phyloP scores from a whole-genome alignment of 768 basidiomycete species.

The Termitomyces sp. region DNA sequence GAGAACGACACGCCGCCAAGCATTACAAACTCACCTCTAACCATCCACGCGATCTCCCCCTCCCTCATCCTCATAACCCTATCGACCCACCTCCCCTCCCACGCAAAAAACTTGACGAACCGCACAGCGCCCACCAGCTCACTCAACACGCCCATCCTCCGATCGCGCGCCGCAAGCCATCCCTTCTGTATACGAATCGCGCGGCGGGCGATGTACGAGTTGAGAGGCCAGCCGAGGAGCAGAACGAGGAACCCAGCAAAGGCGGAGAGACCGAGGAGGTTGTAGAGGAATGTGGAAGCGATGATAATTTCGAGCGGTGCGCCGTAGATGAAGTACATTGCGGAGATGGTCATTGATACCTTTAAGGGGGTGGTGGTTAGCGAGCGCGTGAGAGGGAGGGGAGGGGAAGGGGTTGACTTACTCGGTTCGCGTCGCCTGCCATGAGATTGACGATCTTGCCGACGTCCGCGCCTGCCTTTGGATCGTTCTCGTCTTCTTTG shows the following conservation, averaged over 20 bases:
- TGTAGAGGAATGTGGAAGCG: slow-evolving; percentile 71
- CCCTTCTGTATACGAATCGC: slow-evolving; percentile 61
- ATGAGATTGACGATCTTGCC: slow-evolving; percentile 92
- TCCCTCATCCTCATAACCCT: slow-evolving; percentile 61
- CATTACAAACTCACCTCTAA: slow-evolving; percentile 52
- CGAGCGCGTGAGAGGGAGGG: too few species aligned
- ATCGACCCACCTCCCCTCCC: slow-evolving; percentile 74
- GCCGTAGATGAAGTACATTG: slow-evolving; percentile 65
- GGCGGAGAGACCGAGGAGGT: slow-evolving; percentile 64
- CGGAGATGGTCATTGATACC: slow-evolving; percentile 51
- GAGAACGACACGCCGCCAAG: too few species aligned
- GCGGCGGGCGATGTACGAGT: slow-evolving; percentile 59
- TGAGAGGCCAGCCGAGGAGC: slow-evolving; percentile 65
- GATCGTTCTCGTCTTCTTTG: slow-evolving; percentile 41
- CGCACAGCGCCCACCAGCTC: slow-evolving; percentile 76
- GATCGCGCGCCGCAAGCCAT: slow-evolving; percentile 59
- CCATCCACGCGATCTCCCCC: slow-evolving; percentile 73
- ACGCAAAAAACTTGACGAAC: slow-evolving; percentile 84
- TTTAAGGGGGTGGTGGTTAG: too few species aligned
- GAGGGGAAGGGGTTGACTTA: slow-evolving; percentile 18
- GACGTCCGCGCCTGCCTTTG: slow-evolving; percentile 76
- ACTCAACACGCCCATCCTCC: slow-evolving; percentile 73
- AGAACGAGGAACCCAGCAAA: slow-evolving; percentile 76
- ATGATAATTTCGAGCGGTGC: slow-evolving; percentile 79
- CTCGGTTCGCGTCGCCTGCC: slow-evolving; percentile 71